A percentile compares a stretch with the other conserved stretches of the same genome.
These are phyloP conservation scores for Excoecaria agallocha DNA, from an alignment of 345 rosid species.

Conservation along the genomic window DNA sequence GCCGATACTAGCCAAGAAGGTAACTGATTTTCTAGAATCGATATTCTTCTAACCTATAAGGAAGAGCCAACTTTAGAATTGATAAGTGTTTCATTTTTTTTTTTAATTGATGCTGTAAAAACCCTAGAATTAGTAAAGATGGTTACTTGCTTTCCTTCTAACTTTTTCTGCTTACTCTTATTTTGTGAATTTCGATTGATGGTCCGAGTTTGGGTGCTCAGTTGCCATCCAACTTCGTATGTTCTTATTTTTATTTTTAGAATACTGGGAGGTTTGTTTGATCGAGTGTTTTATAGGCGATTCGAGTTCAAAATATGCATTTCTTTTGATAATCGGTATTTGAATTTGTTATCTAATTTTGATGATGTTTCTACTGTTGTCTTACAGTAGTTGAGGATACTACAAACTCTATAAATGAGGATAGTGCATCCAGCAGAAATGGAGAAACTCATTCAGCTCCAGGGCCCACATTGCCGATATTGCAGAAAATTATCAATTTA, in stretches of 20 bases:
- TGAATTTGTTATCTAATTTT: neutral
- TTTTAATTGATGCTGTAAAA: neutral
- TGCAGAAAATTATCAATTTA: constrained; percentile 58
- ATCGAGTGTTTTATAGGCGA: no score
- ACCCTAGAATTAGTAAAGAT: constrained; percentile 2
- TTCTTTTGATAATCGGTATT: neutral
- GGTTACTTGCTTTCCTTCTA: neutral
- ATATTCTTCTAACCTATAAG: neutral
- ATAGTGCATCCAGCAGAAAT: constrained; percentile 32
- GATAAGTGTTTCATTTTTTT: neutral
- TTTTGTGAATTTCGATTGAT: neutral
- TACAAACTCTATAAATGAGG: constrained; percentile 34
- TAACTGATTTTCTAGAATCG: neutral
- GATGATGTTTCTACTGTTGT: neutral
- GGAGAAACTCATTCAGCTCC: constrained; percentile 41
- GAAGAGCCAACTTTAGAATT: neutral
- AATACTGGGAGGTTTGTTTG: no score
- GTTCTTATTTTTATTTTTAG: neutral
- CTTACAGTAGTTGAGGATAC: constrained; percentile 35
- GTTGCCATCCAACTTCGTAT: neutral
- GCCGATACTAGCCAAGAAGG: constrained; percentile 17
- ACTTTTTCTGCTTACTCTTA: neutral
- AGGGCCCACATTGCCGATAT: constrained; percentile 67
- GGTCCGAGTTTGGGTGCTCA: neutral
- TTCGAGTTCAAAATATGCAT: neutral